These are phyloP conservation scores for Colletotrichum camelliae DNA, from an alignment of 2,329 filamentous ascomycete species.

Conservation along the genomic window DNA sequence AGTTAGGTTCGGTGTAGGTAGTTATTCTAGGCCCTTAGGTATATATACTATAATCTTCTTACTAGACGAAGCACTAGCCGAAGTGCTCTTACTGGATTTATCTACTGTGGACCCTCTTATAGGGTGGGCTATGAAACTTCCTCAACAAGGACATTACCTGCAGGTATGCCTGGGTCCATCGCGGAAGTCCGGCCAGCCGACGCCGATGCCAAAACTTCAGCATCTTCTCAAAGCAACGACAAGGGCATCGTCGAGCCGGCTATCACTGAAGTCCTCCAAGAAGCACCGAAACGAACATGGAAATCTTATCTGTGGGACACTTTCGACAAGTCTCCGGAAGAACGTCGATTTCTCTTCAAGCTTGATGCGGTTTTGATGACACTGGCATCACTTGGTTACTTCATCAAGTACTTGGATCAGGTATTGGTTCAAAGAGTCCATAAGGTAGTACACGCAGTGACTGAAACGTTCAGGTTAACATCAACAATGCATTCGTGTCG, in stretches of 20 bases:
- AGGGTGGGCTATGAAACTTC: no score
- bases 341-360: constrained; percentile 45
- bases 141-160: background rate
- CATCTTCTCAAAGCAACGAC: background rate
- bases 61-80: no score
- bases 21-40: no score
- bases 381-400: constrained; percentile 33
- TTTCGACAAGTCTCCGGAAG: constrained; percentile 45
- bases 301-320: constrained; percentile 54
- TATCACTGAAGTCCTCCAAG: constrained; percentile 22
- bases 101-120: no score
- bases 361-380: constrained; percentile 42
- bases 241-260: background rate
- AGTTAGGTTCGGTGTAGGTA: no score
- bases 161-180: background rate
- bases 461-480: constrained; percentile 33
- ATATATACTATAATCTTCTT: no score
- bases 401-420: constrained; percentile 27
- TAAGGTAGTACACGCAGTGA: background rate
- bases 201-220: background rate
- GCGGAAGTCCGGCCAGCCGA: background rate
- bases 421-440: background rate
- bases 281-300: constrained; percentile 45
- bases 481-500: constrained; percentile 38
- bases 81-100: no score